These are phyloP conservation scores for Claviceps sp. DNA, from an alignment of 2,329 filamentous ascomycete genomes.

Conservation along the genomic window DNA sequence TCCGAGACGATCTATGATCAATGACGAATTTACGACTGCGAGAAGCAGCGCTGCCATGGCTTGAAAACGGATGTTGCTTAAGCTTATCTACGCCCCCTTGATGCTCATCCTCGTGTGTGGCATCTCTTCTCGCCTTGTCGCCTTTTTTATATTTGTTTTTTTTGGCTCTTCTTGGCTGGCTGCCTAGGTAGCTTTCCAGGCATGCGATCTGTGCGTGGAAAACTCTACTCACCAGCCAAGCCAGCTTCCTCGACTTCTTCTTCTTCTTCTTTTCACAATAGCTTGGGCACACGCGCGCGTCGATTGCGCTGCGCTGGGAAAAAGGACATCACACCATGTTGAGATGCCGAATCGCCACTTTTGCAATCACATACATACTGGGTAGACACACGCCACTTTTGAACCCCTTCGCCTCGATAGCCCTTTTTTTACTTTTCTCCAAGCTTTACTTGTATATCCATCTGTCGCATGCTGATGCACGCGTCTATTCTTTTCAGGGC, in stretches of 20 bases:
- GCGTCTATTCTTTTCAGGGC: neutral
- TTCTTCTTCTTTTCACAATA: constrained; percentile 14
- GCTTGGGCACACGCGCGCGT: constrained; percentile 13
- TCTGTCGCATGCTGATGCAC: neutral
- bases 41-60: neutral
- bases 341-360: constrained; percentile 2
- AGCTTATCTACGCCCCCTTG: neutral
- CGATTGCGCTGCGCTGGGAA: constrained; percentile 15
- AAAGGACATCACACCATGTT: constrained; percentile 2
- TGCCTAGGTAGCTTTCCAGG: neutral
- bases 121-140: neutral
- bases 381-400: constrained; percentile 7
- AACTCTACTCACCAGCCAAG: neutral
- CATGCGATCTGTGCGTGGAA: constrained; percentile 4
- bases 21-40: constrained; percentile 8
- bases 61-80: too few relatives aligned
- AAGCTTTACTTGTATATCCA: too few relatives aligned
- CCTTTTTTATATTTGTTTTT: too few relatives aligned
- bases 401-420: neutral
- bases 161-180: neutral
- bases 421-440: neutral
- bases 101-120: neutral
- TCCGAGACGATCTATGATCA: constrained; percentile 9
- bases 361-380: constrained; percentile 5
- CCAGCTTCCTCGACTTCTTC: constrained; percentile 9